Conservation (phyloP, 805 yeast genomes). For the Ogataea parapolymorpha region DNA sequence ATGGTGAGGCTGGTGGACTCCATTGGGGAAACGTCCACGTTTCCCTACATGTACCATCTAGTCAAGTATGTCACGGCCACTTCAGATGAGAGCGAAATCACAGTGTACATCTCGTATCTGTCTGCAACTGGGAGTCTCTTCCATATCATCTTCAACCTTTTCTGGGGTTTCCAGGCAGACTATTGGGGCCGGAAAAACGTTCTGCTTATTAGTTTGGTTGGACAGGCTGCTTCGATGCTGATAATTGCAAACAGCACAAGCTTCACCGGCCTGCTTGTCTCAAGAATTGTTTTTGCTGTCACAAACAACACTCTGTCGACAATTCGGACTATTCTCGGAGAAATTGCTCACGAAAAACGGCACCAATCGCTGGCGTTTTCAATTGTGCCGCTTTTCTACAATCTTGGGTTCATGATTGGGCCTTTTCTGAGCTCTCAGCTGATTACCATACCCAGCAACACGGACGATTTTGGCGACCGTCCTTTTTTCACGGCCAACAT, state of each 20-base stretch:
- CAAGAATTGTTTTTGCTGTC: slow-evolving; percentile 51
- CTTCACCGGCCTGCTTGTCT: slow-evolving; percentile 48
- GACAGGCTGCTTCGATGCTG: slow-evolving; percentile 45
- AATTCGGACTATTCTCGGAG: slow-evolving; percentile 58
- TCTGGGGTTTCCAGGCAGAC: slow-evolving; percentile 59
- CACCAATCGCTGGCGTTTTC: slow-evolving; percentile 65
- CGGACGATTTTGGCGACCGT: slow-evolving; percentile 31
- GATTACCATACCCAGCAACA: slow-evolving; percentile 26
- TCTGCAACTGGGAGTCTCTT: slow-evolving; percentile 58
- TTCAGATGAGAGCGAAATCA: slow-evolving; percentile 43
- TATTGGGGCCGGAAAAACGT: slow-evolving; percentile 56
- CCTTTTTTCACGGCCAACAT: slow-evolving; percentile 54
- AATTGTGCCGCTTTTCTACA: slow-evolving; percentile 58
- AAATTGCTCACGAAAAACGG: slow-evolving; percentile 49
- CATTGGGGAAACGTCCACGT: slow-evolving; percentile 42
- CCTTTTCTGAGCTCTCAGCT: slow-evolving; percentile 40
- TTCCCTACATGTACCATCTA: slow-evolving; percentile 50
- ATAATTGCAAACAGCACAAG: slow-evolving; percentile 53
- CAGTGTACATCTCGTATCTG: slow-evolving; percentile 59
- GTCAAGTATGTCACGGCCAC: slow-evolving; percentile 43
- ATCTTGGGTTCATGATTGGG: slow-evolving; percentile 57
- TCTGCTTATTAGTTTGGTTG: slow-evolving; percentile 50
- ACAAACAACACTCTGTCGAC: slow-evolving; percentile 64
- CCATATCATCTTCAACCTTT: slow-evolving; percentile 52
- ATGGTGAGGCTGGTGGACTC: slow-evolving; percentile 40